Conservation (phyloP, 495 filamentous ascomycete genomes). For the Aspergillus heteromorphus region DNA sequence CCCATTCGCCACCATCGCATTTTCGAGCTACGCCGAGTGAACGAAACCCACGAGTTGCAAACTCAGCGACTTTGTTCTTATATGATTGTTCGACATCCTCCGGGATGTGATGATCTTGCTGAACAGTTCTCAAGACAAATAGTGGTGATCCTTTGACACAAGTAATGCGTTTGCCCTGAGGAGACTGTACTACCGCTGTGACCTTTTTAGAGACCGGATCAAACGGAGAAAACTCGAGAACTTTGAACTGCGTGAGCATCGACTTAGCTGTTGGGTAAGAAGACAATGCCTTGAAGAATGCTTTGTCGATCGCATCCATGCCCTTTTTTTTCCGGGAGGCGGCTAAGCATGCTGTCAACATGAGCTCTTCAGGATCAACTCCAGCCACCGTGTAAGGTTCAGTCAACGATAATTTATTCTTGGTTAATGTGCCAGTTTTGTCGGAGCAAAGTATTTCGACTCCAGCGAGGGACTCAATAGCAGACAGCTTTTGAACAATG, state of each 20-base stretch:
- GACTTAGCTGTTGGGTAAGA: constrained; percentile 73
- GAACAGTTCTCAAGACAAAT: constrained; percentile 75
- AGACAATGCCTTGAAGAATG: constrained; percentile 78
- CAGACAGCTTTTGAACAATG: constrained; percentile 89
- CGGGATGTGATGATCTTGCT: constrained; percentile 71
- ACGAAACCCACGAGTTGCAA: constrained; percentile 86
- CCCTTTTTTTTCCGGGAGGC: constrained; percentile 92
- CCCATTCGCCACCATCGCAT: constrained; percentile 69
- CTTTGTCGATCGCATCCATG: constrained; percentile 92
- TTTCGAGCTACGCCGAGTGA: constrained; percentile 89
- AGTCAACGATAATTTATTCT: constrained; percentile 82
- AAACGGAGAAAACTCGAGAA: constrained; percentile 79
- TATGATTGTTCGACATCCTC: constrained; percentile 71
- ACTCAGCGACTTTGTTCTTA: constrained; percentile 85
- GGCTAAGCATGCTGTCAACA: constrained; percentile 86
- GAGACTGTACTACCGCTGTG: constrained; percentile 73
- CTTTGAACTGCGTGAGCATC: constrained; percentile 68
- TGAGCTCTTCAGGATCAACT: constrained; percentile 75
- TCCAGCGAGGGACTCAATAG: constrained; percentile 90
- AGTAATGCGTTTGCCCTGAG: constrained; percentile 71
- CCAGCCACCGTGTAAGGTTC: constrained; percentile 80
- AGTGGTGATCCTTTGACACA: constrained; percentile 91
- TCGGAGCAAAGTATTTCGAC: constrained; percentile 95
- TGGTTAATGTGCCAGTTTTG: constrained; percentile 83
- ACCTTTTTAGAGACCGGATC: constrained; percentile 95